Conservation (phyloP, 2,329 filamentous ascomycete genomes). For the Cephalotrichum gorgonifer region DNA sequence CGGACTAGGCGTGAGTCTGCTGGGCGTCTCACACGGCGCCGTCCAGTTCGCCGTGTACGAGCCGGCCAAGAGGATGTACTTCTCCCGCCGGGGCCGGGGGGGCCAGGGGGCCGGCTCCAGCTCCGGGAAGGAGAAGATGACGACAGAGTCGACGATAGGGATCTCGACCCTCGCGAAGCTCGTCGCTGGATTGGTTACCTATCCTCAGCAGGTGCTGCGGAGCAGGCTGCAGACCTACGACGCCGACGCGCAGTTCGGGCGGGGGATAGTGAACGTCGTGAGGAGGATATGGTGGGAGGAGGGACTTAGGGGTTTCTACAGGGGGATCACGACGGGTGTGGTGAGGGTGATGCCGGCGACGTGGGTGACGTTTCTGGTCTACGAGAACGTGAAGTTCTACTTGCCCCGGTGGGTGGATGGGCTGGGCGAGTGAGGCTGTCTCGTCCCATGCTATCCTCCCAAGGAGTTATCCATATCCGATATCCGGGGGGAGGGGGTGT, state of each 20-base stretch:
- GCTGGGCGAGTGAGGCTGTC: background rate
- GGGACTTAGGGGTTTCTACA: conserved; percentile 78
- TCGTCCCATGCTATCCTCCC: too few relatives aligned
- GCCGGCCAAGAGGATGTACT: conserved; percentile 46
- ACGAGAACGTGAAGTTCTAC: conserved; percentile 82
- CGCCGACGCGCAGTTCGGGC: conserved; percentile 62
- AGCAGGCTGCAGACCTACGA: conserved; percentile 85
- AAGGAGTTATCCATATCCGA: too few relatives aligned
- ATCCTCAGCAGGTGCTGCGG: conserved; percentile 89
- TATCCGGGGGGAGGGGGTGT: too few relatives aligned
- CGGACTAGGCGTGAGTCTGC: conserved; percentile 69
- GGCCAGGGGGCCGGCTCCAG: background rate
- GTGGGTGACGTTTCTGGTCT: conserved; percentile 93
- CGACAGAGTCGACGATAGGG: conserved; percentile 66
- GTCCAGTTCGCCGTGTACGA: conserved; percentile 97
- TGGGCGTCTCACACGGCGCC: conserved; percentile 85
- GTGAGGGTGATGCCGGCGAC: conserved; percentile 86
- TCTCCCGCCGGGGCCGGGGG: conserved; percentile 28
- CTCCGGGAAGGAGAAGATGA: conserved; percentile 4
- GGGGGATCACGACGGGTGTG: conserved; percentile 81
- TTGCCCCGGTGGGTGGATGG: conserved; percentile 28
- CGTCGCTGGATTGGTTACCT: conserved; percentile 80
- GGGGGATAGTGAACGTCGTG: conserved; percentile 60
- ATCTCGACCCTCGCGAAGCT: conserved; percentile 77
- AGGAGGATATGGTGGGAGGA: conserved; percentile 68